Evolutionary conservation across 164 flowering plant genomes (phyloP), one percentile per base, ranked within the genome.

Genomic region (Sedum album): DNA sequence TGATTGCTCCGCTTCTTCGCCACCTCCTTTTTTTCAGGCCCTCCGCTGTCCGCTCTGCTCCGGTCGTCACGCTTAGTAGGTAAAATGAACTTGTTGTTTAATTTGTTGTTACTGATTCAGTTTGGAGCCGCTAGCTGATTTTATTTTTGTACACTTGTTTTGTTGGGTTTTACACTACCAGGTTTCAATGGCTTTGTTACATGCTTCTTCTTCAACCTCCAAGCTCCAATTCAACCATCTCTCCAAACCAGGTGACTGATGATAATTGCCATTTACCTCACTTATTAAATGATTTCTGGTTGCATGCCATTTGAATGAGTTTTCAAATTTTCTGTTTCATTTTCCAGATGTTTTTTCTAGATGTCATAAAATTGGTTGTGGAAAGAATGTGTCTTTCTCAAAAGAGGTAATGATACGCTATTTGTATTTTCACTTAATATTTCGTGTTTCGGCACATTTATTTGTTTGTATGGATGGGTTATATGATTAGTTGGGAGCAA

Each of bases 401-500:
- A 57, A 57, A 57, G 62, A 57, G 62, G 62, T 57, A 20, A 10
- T 28, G 8, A 28, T 30, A 57, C 20, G 17, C n/a, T 21, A 1
- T 21, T 49, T 20, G 1, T 11, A 23, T 53, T 53, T 53, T 57
- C 33, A 20, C n/a, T 20, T 51, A 26, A 5, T 20, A 6, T 49
- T 23, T 17, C 9, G 23, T 1, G 5, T 28, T 2, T 30, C 18
- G 62, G 18, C 31, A 28, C 13, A 9, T 28, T 57, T 4, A 28
- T 57, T 28, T 57, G 28, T 28, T 57, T 57, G 62, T 41, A 1
- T 60, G 66, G 23, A 26, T 23, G 48, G 4, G 20, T 72, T 25
- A 42, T n/a, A 57, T 66, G 31, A n/a, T 10, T 55, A 82, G 82
- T 42, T 79, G 21, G 82, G 82, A 61, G 74, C 74, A 31, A 74